These are phyloP conservation scores for Lachancea cidri DNA, from an alignment of 805 yeast genomes.

Conservation along the genomic window DNA sequence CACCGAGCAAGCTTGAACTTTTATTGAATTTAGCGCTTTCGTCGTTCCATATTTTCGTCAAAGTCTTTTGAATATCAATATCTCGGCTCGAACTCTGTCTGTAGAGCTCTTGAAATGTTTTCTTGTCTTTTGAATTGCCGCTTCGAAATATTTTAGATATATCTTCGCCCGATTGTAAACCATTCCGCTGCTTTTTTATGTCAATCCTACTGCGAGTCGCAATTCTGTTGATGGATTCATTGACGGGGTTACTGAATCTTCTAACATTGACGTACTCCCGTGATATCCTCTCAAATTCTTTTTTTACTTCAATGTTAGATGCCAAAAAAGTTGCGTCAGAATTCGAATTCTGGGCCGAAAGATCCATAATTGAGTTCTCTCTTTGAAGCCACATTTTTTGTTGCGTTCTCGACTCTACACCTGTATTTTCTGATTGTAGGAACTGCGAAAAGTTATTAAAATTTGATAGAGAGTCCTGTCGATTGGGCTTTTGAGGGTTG, in stretches of 20 bases:
- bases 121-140: conserved; percentile 1
- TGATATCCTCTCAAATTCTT: conserved; percentile 75
- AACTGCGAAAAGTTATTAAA: conserved; percentile 36
- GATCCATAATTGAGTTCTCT: conserved; percentile 64
- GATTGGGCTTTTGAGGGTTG: background rate
- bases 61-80: conserved; percentile 21
- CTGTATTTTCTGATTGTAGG: conserved; percentile 34
- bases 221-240: conserved; percentile 54
- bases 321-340: conserved; percentile 34
- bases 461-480: conserved; percentile 6
- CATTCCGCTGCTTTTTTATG: conserved; percentile 8
- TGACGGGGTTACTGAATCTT: conserved; percentile 65
- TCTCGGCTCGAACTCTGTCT: conserved; percentile 6
- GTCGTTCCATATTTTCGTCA: conserved; percentile 29
- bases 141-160: conserved; percentile 4
- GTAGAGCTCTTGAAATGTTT: conserved; percentile 6
- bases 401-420: conserved; percentile 67
- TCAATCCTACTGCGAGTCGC: conserved; percentile 11
- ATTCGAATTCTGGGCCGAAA: conserved; percentile 30
- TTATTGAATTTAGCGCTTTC: conserved; percentile 24
- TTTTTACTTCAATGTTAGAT: conserved; percentile 51
- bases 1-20: conserved; percentile 19
- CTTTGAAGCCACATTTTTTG: conserved; percentile 81
- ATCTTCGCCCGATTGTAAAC: conserved; percentile 3
- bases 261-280: conserved; percentile 68